Base-by-base conservation (phyloP, 257 asterid genomes). In the Marsdenia floribunda region DNA sequence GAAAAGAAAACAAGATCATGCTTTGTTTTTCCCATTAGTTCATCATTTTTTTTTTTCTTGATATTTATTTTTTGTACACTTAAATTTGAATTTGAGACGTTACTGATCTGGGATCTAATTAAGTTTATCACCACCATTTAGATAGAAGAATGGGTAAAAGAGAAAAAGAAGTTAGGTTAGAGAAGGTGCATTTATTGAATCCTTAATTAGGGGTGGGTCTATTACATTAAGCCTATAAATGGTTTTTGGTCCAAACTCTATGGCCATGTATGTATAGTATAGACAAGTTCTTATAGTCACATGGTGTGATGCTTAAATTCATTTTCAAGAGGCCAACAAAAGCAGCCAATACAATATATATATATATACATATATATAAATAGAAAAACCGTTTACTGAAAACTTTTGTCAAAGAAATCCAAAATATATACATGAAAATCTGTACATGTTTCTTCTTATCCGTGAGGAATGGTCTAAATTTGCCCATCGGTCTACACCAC, bases 191-290 rank as follows among this genome's bases (percentile, higher is more conserved):
- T 38, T 73, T 42, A 37, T 21, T 50, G 55, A 49, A 24, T 59
- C 54, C 18, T 29, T 64, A 64, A 64, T 33, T 13, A 5, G 52
- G 18, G 38, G 49, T 44, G 49, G 49, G 49, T 52, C 26, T 40
- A 33, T 71, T 10, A 7, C 33, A 29, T 57, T 40, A 29, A 65
- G 3, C 72, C 68, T 61, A 44, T 44, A 44, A 76, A 55, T 69
- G 78, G 70, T 44, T 80, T 29, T 76, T 76, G 83, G 83, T 80
- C 80, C 77, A 65, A 75, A 55, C 77, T 66, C 58, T 44, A 64
- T 26, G 54, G 49, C 63, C 55, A 14, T 15, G 15, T 8, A 44
- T 44, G 10, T 44, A 11, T 8, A 44, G 33, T 54, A 47, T 2
- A 44, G 57, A 74, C 69, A 79, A 49, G 12, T n/a, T 57, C 14